Percentiles rank a stretch among this genome's conserved stretches.
phyloP scores from a whole-genome alignment of 805 yeast species.

The Kazachstania viticola region DNA sequence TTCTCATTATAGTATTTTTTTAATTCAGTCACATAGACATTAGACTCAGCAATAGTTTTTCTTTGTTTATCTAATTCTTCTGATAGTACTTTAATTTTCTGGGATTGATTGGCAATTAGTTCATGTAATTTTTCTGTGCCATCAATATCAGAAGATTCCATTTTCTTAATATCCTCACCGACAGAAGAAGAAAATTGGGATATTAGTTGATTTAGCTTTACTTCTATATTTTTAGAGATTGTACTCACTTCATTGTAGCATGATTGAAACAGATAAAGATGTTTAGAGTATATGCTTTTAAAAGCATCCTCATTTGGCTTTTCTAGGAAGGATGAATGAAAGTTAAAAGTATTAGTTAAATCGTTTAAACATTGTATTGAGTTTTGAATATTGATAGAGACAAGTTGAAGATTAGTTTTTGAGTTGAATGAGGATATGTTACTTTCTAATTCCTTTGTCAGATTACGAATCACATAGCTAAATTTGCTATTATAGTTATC shows the following conservation, averaged over 20 bases:
- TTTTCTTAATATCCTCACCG: too few relatives aligned
- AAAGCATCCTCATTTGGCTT: not conserved
- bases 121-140: too few relatives aligned
- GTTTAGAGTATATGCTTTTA: not conserved
- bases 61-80: conserved; percentile 3
- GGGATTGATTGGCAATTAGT: too few relatives aligned
- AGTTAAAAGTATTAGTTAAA: too few relatives aligned
- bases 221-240: conserved; percentile 3
- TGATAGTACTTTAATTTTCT: not conserved
- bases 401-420: too few relatives aligned
- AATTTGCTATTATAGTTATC: conserved; percentile 2
- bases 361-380: too few relatives aligned
- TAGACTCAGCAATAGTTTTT: conserved; percentile 2
- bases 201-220: too few relatives aligned
- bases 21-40: conserved; percentile 5
- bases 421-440: too few relatives aligned
- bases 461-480: conserved; percentile 1
- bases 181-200: too few relatives aligned
- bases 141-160: too few relatives aligned
- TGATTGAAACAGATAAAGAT: not conserved
- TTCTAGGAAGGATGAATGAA: not conserved
- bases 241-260: conserved; percentile 1
- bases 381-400: too few relatives aligned
- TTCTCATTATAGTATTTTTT: conserved; percentile 7
- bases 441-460: conserved; percentile 3